Percentiles rank a stretch among this genome's conserved stretches.
These are phyloP conservation scores for Jimgerdemannia lactiflua DNA, from an alignment of 192 early-diverging fungal species.

Conservation along the genomic window DNA sequence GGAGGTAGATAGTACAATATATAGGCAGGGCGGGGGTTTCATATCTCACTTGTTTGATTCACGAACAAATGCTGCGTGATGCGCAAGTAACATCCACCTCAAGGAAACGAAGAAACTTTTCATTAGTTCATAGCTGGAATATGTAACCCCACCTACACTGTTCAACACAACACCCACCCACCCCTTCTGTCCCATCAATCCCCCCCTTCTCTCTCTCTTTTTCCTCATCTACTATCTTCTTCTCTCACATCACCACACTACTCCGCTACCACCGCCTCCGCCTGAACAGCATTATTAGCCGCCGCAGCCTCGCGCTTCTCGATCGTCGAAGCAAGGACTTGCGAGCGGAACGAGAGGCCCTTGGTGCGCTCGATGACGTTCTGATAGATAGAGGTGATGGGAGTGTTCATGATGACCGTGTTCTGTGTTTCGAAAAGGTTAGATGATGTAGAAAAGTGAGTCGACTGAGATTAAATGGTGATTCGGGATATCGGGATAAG, in stretches of 20 bases:
- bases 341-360: constrained; percentile 87
- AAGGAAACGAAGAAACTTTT: no score
- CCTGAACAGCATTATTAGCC: constrained; percentile 8
- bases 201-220: no score
- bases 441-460: not conserved
- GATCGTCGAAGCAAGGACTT: constrained; percentile 82
- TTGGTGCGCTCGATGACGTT: constrained; percentile 96
- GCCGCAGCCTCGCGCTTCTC: constrained; percentile 77
- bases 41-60: no score
- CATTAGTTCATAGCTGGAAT: no score
- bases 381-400: constrained; percentile 85
- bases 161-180: no score
- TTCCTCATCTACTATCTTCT: no score
- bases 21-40: no score
- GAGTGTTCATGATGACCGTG: constrained; percentile 92
- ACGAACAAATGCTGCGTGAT: no score
- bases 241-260: not conserved
- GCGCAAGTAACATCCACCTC: no score
- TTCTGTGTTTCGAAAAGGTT: constrained; percentile 39
- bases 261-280: not conserved
- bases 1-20: no score
- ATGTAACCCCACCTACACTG: no score
- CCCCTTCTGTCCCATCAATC: no score
- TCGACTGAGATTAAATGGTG: constrained; percentile 3
- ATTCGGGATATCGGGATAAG: constrained; percentile 8